Evolutionary conservation across 805 yeast species (phyloP).

Genomic region (Sungouiozyma intestinalis): DNA sequence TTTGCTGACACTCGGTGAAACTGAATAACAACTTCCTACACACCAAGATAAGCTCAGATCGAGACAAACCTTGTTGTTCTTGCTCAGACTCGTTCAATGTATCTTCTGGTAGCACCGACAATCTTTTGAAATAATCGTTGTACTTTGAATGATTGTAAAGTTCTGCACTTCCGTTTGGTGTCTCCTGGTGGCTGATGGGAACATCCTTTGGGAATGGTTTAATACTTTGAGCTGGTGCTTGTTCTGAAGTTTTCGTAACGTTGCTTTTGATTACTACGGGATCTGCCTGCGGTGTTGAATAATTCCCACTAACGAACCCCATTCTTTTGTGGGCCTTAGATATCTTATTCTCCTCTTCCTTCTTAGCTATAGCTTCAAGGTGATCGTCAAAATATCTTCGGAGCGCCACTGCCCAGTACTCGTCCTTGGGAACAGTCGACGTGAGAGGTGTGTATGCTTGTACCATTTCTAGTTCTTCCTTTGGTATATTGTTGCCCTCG

Average conservation of each 20-base stretch:
- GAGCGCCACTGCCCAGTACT: conserved; percentile 29
- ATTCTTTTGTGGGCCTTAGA: conserved; percentile 64
- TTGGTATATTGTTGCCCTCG: conserved; percentile 46
- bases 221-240: not conserved
- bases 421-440: conserved; percentile 31
- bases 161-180: conserved; percentile 7
- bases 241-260: not conserved
- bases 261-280: not conserved
- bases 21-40: conserved; percentile 55
- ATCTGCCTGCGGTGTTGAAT: not conserved
- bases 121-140: conserved; percentile 53
- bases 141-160: conserved; percentile 33
- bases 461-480: conserved; percentile 37
- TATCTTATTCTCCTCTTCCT: conserved; percentile 5
- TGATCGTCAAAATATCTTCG: conserved; percentile 20
- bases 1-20: conserved; percentile 54
- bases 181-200: not conserved
- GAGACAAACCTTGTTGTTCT: conserved; percentile 17
- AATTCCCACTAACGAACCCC: conserved; percentile 44
- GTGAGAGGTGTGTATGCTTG: conserved; percentile 29
- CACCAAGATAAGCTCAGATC: conserved; percentile 26
- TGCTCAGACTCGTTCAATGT: conserved; percentile 9
- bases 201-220: not conserved
- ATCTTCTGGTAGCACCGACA: conserved; percentile 53
- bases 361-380: not conserved